Percentiles rank a stretch among this genome's conserved stretches.
Conservation (phyloP, 108 stramenopile species). For the Pseudonitzschia pungens region DNA sequence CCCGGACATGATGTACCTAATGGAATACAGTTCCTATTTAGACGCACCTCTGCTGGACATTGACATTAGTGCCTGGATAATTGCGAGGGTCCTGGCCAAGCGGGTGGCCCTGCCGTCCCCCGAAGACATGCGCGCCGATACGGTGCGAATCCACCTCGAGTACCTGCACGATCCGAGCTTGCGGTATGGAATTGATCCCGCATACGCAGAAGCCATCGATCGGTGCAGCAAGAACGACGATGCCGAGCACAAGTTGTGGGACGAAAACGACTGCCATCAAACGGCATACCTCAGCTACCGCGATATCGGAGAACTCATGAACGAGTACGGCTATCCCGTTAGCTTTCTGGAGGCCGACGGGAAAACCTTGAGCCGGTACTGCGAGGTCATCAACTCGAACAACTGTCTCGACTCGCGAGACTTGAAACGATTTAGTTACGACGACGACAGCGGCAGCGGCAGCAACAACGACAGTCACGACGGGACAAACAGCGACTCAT, state of each 20-base stretch:
- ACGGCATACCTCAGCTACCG: background rate
- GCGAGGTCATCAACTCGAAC: background rate
- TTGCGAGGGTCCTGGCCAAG: background rate
- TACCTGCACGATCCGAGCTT: background rate
- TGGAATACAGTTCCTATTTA: background rate
- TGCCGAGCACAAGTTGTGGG: background rate
- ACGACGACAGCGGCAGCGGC: background rate
- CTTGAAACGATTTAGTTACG: background rate
- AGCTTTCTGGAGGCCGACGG: background rate
- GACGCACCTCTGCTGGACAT: conserved; percentile 38
- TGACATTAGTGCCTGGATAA: conserved; percentile 25
- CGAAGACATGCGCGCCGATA: background rate
- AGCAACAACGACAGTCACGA: background rate
- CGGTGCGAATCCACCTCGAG: background rate
- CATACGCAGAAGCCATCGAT: background rate
- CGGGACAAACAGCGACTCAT: background rate
- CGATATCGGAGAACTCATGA: background rate
- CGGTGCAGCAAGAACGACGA: background rate
- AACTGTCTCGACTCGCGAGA: background rate
- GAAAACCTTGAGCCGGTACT: background rate
- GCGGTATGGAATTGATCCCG: background rate
- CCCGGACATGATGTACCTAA: conserved; percentile 58
- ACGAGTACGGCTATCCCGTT: background rate
- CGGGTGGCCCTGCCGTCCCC: background rate
- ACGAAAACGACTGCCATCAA: background rate